Evolutionary conservation across 192 early-diverging fungal species (phyloP).

Genomic region (Rhizophagus prolifer): DNA sequence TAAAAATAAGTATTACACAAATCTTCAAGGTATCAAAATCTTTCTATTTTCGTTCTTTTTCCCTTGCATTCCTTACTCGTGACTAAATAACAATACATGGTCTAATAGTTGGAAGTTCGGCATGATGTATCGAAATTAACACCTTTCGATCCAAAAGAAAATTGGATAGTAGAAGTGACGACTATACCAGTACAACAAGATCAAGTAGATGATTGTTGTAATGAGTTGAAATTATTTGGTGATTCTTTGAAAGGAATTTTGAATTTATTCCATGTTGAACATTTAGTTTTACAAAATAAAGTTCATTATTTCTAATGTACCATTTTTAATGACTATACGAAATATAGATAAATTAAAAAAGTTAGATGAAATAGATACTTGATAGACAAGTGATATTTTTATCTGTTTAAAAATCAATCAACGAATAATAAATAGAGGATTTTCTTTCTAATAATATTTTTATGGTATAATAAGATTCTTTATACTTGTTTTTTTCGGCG

Average conservation of each 20-base stretch:
- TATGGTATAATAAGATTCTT: too few relatives aligned
- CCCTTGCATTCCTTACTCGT: not conserved
- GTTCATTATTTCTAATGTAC: conserved; percentile 4
- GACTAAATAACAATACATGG: not conserved
- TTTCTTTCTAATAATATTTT: too few relatives aligned
- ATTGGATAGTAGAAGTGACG: conserved; percentile 64
- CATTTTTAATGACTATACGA: too few relatives aligned
- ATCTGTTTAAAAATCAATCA: too few relatives aligned
- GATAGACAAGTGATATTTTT: too few relatives aligned
- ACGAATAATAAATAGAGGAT: too few relatives aligned
- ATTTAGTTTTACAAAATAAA: conserved; percentile 26
- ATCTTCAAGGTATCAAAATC: conserved; percentile 46
- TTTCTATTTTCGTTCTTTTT: not conserved
- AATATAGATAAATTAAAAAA: too few relatives aligned
- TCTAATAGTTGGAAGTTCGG: conserved; percentile 39
- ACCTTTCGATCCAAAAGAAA: conserved; percentile 44
- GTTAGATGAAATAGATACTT: too few relatives aligned
- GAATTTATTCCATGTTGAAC: conserved; percentile 25
- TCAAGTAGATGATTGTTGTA: conserved; percentile 49
- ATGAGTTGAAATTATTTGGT: conserved; percentile 51
- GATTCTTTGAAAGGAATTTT: conserved; percentile 34
- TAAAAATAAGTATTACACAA: conserved; percentile 61
- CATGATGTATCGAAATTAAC: conserved; percentile 48
- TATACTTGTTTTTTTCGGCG: too few relatives aligned
- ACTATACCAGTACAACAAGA: conserved; percentile 55